These are phyloP conservation scores for Comarum palustre DNA, from an alignment of 306 rosid genomes.

Conservation along the genomic window DNA sequence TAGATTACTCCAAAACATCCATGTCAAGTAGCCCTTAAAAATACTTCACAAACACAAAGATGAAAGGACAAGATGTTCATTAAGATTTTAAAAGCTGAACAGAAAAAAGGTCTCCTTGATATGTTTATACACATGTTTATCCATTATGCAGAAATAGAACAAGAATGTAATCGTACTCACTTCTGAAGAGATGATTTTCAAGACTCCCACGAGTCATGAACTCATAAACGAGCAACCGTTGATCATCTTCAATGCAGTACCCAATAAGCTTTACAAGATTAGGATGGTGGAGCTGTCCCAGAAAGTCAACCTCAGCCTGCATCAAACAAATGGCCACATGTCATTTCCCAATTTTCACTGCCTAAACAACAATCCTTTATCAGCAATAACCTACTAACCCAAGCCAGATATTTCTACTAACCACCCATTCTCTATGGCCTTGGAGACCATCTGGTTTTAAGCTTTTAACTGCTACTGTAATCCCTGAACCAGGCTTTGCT, in stretches of 20 bases:
- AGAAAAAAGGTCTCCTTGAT: background rate
- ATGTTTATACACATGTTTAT: background rate
- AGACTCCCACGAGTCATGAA: slow-evolving; percentile 98
- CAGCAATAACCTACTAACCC: slow-evolving; percentile 60
- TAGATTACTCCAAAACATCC: no score
- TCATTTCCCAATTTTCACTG: slow-evolving; percentile 32
- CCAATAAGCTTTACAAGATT: slow-evolving; percentile 95
- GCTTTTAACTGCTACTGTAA: slow-evolving; percentile 93
- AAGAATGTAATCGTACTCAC: slow-evolving; percentile 45
- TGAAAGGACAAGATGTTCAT: background rate
- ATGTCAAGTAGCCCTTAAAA: background rate
- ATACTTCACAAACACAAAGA: background rate
- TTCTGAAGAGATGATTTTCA: slow-evolving; percentile 93
- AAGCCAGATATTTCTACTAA: slow-evolving; percentile 78
- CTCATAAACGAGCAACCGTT: slow-evolving; percentile 84
- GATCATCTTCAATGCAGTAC: slow-evolving; percentile 89
- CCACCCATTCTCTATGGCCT: slow-evolving; percentile 99
- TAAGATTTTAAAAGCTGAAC: background rate
- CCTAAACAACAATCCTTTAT: slow-evolving; percentile 30
- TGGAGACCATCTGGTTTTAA: slow-evolving; percentile 95
- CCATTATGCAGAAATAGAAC: background rate
- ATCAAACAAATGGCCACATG: slow-evolving; percentile 29
- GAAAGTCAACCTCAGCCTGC: slow-evolving; percentile 97
- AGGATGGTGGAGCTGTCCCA: slow-evolving; percentile 96
- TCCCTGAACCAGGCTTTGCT: slow-evolving; percentile 87